phyloP scores from a whole-genome alignment of 371 early-diverging fungal genomes.

The Mucor sp. region DNA sequence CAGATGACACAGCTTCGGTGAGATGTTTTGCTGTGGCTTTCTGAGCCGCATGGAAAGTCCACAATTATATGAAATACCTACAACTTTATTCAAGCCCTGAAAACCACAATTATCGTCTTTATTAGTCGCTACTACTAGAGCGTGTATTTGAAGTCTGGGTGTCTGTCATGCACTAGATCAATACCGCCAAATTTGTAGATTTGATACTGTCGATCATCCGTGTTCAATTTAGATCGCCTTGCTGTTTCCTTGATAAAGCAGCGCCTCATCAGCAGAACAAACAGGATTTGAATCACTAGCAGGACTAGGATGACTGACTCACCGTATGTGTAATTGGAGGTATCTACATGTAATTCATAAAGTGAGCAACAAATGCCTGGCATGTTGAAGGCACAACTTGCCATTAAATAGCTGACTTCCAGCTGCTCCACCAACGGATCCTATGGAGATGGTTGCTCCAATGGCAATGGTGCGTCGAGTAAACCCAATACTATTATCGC shows the following conservation, averaged over 20 bases:
- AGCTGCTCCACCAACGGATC: conserved; percentile 41
- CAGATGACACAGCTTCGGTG: no score
- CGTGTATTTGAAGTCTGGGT: conserved; percentile 44
- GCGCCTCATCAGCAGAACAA: conserved; percentile 26
- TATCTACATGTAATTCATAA: not conserved
- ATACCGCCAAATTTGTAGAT: conserved; percentile 35
- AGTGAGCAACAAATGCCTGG: not conserved
- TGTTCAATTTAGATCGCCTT: conserved; percentile 23
- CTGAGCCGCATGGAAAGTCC: no score
- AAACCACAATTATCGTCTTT: no score
- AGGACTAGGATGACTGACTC: conserved; percentile 21
- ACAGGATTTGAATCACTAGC: conserved; percentile 28
- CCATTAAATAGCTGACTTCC: conserved; percentile 45
- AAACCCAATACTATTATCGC: conserved; percentile 28
- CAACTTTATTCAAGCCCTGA: no score
- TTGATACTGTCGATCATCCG: conserved; percentile 29
- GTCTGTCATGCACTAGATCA: conserved; percentile 48
- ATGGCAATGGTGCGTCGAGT: conserved; percentile 46
- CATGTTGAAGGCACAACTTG: not conserved
- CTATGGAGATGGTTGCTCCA: conserved; percentile 41
- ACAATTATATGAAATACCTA: no score
- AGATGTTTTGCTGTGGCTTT: no score
- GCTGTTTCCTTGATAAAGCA: conserved; percentile 30
- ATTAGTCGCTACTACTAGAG: not conserved
- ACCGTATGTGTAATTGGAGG: conserved; percentile 8